These are phyloP conservation scores for Leavenworthia alabamica DNA, from an alignment of 345 rosid genomes.

Conservation along the genomic window DNA sequence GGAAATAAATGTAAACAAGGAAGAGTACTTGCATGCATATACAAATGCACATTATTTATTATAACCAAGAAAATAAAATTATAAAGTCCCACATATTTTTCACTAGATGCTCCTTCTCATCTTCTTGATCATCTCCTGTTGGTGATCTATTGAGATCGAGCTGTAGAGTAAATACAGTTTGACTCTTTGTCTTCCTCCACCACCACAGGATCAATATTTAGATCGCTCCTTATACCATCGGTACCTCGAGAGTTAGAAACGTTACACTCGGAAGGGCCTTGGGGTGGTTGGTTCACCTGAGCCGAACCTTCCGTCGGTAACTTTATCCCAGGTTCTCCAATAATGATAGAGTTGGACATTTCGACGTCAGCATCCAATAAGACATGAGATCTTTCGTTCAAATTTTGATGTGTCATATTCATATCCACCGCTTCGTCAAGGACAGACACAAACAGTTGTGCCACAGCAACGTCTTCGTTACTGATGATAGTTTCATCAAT, in stretches of 20 bases:
- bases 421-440: not conserved
- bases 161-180: not conserved
- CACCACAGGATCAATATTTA: not conserved
- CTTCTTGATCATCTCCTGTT: not conserved
- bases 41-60: not conserved
- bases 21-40: not conserved
- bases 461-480: not conserved
- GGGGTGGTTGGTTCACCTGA: not conserved
- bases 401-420: not conserved
- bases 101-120: not conserved
- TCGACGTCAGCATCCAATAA: not conserved
- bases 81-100: not conserved
- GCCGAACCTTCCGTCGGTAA: not conserved
- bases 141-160: slow-evolving; percentile 22
- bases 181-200: not conserved
- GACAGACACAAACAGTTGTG: not conserved
- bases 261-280: slow-evolving; percentile 3
- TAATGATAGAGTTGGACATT: not conserved
- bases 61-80: not conserved
- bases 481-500: not conserved
- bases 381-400: not conserved
- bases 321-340: not conserved
- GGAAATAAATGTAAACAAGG: not conserved
- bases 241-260: not conserved
- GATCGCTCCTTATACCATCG: not conserved